Conservation (phyloP, 805 yeast genomes). For the Metschnikowia reukaufii region DNA sequence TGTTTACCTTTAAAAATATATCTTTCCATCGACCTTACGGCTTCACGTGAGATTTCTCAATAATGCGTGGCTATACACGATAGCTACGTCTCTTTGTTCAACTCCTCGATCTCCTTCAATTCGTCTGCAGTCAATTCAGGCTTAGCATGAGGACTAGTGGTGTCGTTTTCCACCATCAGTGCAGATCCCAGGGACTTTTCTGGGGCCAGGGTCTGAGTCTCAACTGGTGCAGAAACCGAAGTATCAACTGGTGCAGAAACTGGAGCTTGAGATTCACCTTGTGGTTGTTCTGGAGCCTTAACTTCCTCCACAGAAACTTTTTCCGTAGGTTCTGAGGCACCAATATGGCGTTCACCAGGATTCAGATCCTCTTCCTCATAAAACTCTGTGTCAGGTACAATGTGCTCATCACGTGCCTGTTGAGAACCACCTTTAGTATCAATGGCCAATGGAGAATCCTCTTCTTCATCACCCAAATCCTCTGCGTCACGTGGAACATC, state of each 20-base stretch:
- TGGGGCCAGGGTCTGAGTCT: too few species aligned
- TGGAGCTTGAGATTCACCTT: too few species aligned
- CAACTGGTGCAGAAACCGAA: too few species aligned
- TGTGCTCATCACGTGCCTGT: constrained; percentile 71
- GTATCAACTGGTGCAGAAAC: too few species aligned
- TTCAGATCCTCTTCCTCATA: constrained; percentile 63
- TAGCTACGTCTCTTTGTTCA: constrained; percentile 27
- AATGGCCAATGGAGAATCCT: constrained; percentile 73
- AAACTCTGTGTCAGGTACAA: constrained; percentile 75
- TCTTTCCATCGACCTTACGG: too few species aligned
- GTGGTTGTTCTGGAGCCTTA: too few species aligned
- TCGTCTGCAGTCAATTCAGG: constrained; percentile 37
- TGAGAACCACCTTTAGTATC: constrained; percentile 93
- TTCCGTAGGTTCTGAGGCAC: constrained; percentile 10
- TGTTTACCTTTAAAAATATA: too few species aligned
- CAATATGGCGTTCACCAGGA: constrained; percentile 33
- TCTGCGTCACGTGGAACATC: constrained; percentile 87
- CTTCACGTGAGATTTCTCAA: too few species aligned
- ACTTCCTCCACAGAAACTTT: too few species aligned
- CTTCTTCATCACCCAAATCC: constrained; percentile 82
- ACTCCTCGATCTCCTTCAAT: constrained; percentile 36
- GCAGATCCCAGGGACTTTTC: too few species aligned
- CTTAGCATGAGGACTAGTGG: neutral
- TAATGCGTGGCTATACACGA: too few species aligned
- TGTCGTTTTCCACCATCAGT: neutral